Conservation (phyloP, 225 moss, liverwort and hornwort genomes). For the Climacium dendroides region DNA sequence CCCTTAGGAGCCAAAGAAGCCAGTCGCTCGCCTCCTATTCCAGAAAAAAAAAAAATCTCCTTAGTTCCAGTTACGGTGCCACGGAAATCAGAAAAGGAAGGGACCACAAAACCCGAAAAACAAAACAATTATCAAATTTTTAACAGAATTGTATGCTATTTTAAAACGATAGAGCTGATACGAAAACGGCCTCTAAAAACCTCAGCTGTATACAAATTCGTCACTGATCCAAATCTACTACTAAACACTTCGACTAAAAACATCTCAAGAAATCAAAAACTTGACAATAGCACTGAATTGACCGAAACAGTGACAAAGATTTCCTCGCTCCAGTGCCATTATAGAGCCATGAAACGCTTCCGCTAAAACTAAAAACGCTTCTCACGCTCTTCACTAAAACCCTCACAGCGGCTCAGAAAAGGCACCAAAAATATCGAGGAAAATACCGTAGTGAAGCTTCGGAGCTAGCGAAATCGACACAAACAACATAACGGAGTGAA, state of each 20-base stretch:
- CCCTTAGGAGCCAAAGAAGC: background rate
- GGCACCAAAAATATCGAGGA: background rate
- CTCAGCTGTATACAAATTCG: background rate
- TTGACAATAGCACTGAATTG: background rate
- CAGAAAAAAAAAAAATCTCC: background rate
- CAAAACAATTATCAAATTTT: background rate
- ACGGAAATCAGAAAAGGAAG: background rate
- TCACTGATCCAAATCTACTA: background rate
- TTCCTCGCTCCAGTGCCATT: background rate
- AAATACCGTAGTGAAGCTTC: background rate
- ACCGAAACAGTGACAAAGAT: background rate
- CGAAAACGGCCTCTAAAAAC: background rate
- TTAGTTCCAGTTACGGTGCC: background rate
- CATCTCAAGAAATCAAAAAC: background rate
- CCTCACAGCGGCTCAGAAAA: background rate
- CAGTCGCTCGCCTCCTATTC: conserved; percentile 1
- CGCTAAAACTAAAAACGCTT: background rate
- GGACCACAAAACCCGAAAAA: background rate
- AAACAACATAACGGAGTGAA: background rate
- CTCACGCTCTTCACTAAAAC: background rate
- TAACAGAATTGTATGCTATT: background rate
- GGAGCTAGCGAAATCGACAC: background rate
- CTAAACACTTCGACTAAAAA: background rate
- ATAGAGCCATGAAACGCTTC: background rate
- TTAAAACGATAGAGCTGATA: background rate